A percentile compares a stretch with the other conserved stretches of the same genome.
Evolutionary conservation across 805 yeast genomes (phyloP).

Genomic region (Pichia ethanolica): DNA sequence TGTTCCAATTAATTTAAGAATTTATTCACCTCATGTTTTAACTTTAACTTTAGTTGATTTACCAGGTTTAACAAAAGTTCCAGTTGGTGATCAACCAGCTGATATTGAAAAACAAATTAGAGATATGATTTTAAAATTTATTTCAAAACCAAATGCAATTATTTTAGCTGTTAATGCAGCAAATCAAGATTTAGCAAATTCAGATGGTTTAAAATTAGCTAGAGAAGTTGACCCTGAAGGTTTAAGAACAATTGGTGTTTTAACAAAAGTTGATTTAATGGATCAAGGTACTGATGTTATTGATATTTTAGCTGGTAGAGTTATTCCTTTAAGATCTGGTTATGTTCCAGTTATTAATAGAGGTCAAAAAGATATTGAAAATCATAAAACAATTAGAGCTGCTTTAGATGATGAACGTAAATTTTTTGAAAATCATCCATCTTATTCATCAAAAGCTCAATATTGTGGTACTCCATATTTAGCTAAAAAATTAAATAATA

Average conservation of each 20-base stretch:
- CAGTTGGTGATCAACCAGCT: conserved; percentile 97
- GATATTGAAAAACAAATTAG: conserved; percentile 93
- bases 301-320: conserved; percentile 91
- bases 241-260: conserved; percentile 88
- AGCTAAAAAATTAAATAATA: conserved; percentile 84
- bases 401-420: conserved; percentile 76
- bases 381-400: conserved; percentile 75
- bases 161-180: conserved; percentile 93
- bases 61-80: conserved; percentile 97
- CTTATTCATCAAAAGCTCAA: conserved; percentile 87
- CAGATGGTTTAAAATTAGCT: conserved; percentile 93
- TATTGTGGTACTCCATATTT: conserved; percentile 98
- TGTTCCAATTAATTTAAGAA: conserved; percentile 86
- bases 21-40: conserved; percentile 88
- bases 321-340: conserved; percentile 90
- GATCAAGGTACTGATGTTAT: conserved; percentile 96
- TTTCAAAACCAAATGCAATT: conserved; percentile 92
- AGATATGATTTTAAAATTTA: conserved; percentile 87
- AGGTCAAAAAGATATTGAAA: conserved; percentile 94
- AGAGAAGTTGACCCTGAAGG: conserved; percentile 98
- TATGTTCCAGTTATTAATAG: conserved; percentile 96
- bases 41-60: conserved; percentile 92
- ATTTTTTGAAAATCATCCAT: conserved; percentile 83
- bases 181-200: conserved; percentile 93
- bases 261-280: conserved; percentile 95